phyloP scores from a whole-genome alignment of 495 filamentous ascomycete species.

The Aspergillus ellipticus region DNA sequence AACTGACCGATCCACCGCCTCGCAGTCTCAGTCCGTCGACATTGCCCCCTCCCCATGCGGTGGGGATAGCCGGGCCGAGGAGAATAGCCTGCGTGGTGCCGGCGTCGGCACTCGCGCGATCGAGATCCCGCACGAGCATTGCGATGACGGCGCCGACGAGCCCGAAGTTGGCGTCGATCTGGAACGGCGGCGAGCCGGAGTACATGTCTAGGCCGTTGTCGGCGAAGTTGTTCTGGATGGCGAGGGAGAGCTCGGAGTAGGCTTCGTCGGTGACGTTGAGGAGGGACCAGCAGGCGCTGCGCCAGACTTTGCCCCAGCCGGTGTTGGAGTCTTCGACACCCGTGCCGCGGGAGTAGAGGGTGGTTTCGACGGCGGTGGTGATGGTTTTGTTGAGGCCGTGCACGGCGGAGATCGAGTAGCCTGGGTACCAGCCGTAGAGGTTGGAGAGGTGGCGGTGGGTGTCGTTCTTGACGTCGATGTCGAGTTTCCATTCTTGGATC shows the following conservation, averaged over 20 bases:
- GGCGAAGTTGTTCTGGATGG: constrained; percentile 43
- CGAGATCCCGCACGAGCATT: constrained; percentile 44
- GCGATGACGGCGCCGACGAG: constrained; percentile 39
- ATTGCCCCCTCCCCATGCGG: constrained; percentile 32
- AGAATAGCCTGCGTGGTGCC: constrained; percentile 22
- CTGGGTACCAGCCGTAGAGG: constrained; percentile 51
- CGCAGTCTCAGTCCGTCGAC: constrained; percentile 36
- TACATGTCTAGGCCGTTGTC: constrained; percentile 48
- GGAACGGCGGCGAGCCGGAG: constrained; percentile 38
- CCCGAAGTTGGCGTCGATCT: constrained; percentile 57
- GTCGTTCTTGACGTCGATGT: constrained; percentile 38
- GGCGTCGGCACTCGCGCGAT: constrained; percentile 16
- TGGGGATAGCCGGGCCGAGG: constrained; percentile 42
- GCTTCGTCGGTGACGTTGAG: constrained; percentile 46
- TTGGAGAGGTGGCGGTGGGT: constrained; percentile 52
- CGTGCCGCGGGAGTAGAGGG: constrained; percentile 35
- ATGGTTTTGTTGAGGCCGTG: constrained; percentile 11
- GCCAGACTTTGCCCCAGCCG: constrained; percentile 56
- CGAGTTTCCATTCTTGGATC: constrained; percentile 52
- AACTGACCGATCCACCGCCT: constrained; percentile 36
- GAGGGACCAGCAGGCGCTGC: constrained; percentile 48
- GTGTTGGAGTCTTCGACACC: constrained; percentile 44
- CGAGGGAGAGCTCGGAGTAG: constrained; percentile 39
- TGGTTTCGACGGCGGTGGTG: constrained; percentile 34
- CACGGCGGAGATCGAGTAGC: constrained; percentile 27